phyloP scores from a whole-genome alignment of 305 asterid species.

The Fraxinus platypoda region DNA sequence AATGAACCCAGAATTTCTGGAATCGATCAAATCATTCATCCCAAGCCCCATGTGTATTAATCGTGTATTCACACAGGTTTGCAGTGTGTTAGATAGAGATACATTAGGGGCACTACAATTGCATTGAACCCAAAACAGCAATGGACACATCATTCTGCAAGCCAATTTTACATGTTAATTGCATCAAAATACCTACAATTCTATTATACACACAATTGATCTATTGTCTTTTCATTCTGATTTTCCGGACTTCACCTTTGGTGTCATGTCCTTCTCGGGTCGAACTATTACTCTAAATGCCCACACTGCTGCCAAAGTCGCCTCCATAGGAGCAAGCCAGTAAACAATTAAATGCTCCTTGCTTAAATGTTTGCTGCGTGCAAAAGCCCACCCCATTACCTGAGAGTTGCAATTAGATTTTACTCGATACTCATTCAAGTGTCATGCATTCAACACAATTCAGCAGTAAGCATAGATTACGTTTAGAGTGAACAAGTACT shows the following conservation, averaged over 20 bases:
- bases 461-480: background rate
- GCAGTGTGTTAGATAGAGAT: background rate
- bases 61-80: background rate
- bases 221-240: slow-evolving; percentile 30
- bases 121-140: background rate
- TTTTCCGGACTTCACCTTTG: slow-evolving; percentile 32
- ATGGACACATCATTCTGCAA: background rate
- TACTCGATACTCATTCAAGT: background rate
- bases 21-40: background rate
- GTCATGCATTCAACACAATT: background rate
- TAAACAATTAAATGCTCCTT: slow-evolving; percentile 81
- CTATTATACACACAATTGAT: slow-evolving; percentile 15
- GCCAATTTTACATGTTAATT: slow-evolving; percentile 4
- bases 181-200: background rate
- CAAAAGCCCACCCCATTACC: slow-evolving; percentile 99
- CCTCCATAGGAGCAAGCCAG: slow-evolving; percentile 91
- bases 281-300: slow-evolving; percentile 41
- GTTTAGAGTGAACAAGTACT: slow-evolving; percentile 22
- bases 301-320: slow-evolving; percentile 81
- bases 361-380: slow-evolving; percentile 66
- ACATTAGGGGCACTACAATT: background rate
- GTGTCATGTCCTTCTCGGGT: slow-evolving; percentile 28
- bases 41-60: background rate
- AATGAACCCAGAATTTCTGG: background rate
- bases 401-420: slow-evolving; percentile 22